Base-by-base conservation (phyloP, 768 basidiomycete genomes). In the Pleurotus cornucopiae region DNA sequence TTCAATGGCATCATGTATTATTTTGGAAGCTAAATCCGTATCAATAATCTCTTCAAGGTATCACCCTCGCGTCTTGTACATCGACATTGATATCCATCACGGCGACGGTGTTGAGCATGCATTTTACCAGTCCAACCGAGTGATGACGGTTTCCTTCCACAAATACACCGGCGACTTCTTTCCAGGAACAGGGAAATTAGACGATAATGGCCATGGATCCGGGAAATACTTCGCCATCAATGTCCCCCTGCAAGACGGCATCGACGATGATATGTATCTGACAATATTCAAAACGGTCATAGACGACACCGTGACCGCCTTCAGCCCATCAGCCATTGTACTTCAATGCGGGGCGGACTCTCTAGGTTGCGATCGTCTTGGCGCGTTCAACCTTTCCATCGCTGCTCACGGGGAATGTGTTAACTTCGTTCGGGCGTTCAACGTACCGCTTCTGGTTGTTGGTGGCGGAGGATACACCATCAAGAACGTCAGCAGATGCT, bases 91-190 rank as follows among this genome's bases (percentile, higher is more conserved):
- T 66, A 98, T 98, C 55, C 96, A 99, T 69, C 96, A 99, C 63
- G 96, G 96, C 6, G 96, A 99, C 64, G 96, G 96, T 20, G 97
- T 99, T 2, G 94, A 99, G 66, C 89, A 96, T 58, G 97, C 96
- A 0, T 98, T 99, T 71, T 99, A 96, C 71, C 89, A 96, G 62
- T 89, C 93, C 39, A 94, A 99, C 64, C 87, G 96, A n/a, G 96
- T 99, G 60, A 89, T 98, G 83, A 98, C 96, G 0, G 92, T 98
- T 12, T 98, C 96, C 0, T 99, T 99, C 73, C 96, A 99, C 77
- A 98, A 98, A 73, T 99, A 97, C 76, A 94, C 91, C 1, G 94
- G 93, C 55, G 93, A 96, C 65, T 99, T 99, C 78, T 99, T 99
- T 70, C 96, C 96, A 0, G 94, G 95, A 0, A 99, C 96, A 0